Evolutionary conservation across 2,329 filamentous ascomycete genomes (phyloP).

Genomic region (Canariomyces notabilis): DNA sequence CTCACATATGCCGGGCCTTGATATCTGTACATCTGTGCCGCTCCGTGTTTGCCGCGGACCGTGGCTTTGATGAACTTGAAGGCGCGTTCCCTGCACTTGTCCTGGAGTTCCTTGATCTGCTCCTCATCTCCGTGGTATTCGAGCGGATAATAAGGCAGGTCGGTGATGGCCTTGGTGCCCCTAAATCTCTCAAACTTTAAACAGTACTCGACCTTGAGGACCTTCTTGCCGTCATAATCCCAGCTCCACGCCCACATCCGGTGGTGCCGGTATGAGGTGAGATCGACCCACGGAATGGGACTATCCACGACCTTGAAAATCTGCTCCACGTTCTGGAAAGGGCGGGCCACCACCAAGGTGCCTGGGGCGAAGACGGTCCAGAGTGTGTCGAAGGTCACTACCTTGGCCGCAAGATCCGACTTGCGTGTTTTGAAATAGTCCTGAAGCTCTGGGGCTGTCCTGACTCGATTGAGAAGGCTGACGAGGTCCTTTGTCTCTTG

Average conservation of each 20-base stretch:
- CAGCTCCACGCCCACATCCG: slow-evolving; percentile 12
- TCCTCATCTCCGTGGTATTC: slow-evolving; percentile 3
- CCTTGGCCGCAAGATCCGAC: slow-evolving; percentile 5
- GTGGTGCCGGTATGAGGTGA: background rate
- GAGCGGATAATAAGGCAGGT: slow-evolving; percentile 14
- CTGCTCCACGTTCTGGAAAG: slow-evolving; percentile 12
- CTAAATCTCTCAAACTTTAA: slow-evolving; percentile 14
- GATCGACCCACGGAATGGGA: slow-evolving; percentile 2
- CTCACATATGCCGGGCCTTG: background rate
- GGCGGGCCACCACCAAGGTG: slow-evolving; percentile 14
- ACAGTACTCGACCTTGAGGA: slow-evolving; percentile 13
- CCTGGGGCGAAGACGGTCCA: slow-evolving; percentile 18
- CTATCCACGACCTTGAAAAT: slow-evolving; percentile 15
- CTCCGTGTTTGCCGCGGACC: background rate
- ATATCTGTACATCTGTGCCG: background rate
- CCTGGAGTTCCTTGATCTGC: background rate
- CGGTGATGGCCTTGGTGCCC: slow-evolving; percentile 17
- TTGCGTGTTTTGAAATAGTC: slow-evolving; percentile 18
- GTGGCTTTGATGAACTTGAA: slow-evolving; percentile 10
- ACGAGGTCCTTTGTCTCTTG: slow-evolving; percentile 15
- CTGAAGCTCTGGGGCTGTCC: slow-evolving; percentile 11
- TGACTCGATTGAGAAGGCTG: slow-evolving; percentile 12
- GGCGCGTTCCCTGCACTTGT: slow-evolving; percentile 3
- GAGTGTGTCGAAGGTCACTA: slow-evolving; percentile 16
- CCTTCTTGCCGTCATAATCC: slow-evolving; percentile 16